Base-by-base conservation (phyloP, 805 yeast species). In the Metahyphopichia silvanorum region DNA sequence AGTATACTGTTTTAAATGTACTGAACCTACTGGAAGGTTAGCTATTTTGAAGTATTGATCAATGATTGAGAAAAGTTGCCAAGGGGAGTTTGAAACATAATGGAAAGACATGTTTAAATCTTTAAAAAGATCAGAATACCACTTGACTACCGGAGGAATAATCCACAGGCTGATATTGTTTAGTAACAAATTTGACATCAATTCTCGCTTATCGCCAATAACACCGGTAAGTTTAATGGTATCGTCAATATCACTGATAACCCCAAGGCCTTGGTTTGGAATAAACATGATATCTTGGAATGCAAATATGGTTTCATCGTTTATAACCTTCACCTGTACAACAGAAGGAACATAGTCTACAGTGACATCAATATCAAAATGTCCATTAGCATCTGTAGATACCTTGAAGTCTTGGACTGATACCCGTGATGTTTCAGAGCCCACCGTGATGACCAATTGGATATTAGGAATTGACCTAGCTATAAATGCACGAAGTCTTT, bases 41-140 rank as follows among this genome's bases (percentile, higher is more conserved):
- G 68, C 72, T 24, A 57, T 49, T 12, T 63, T 57, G 46, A 87
- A 66, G 46, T 77, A 87, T 26, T 77, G 76, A 16, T 60, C 46
- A 12, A 85, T 72, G 5, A 76, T 66, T 13, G 77, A 71, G 53
- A 71, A 88, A 16, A 93, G 61, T 56, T 93, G 98, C 78, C 94
- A 85, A 0, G 99, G 99, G 1, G 95, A 80, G 59, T 94, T 93
- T 6, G 97, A 89, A 2, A 94, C 98, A 54, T 91, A 94, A 55
- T 89, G 96, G 49, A 91, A 77, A n/a, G 77, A 65, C 3, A 79
- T 70, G 26, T 77, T 69, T 9, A 69, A 56, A 7, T 60, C 51
- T 4, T 40, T 23, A 7, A 55, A 51, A 23, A 89, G 51, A n/a
- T 63, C 59, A 6, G 66, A 64, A 49, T 76, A 86, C 88, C 95